Evolutionary conservation across 441 rosid species (phyloP).

Genomic region (Erodium trifolium): DNA sequence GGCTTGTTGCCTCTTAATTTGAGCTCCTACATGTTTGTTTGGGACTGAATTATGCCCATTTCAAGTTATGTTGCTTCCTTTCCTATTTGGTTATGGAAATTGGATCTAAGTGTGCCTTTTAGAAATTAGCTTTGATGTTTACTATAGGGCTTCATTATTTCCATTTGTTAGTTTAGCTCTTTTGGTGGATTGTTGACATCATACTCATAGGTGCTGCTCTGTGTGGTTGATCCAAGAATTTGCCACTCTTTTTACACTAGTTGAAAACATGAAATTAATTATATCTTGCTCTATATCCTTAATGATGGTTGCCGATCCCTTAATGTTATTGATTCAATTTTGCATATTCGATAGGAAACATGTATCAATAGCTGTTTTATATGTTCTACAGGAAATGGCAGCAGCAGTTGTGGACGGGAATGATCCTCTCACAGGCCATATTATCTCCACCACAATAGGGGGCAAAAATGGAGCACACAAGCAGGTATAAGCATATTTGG

Average conservation of each 20-base stretch:
- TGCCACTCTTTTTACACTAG: too few species aligned
- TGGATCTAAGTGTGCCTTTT: too few species aligned
- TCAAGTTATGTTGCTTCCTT: not conserved
- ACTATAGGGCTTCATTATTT: too few species aligned
- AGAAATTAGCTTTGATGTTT: too few species aligned
- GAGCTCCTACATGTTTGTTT: not conserved
- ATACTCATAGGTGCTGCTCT: not conserved
- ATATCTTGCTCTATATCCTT: not conserved
- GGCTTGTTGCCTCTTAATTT: not conserved
- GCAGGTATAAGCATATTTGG: slow-evolving; percentile 26
- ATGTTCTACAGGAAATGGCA: slow-evolving; percentile 39
- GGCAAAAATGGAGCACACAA: slow-evolving; percentile 72
- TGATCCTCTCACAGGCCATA: slow-evolving; percentile 55
- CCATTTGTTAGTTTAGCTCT: too few species aligned
- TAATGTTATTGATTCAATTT: not conserved
- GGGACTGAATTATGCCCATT: not conserved
- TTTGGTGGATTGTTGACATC: too few species aligned
- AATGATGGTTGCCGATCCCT: not conserved
- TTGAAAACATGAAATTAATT: not conserved
- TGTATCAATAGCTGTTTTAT: too few species aligned
- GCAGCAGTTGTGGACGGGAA: slow-evolving; percentile 45
- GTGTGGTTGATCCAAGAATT: not conserved
- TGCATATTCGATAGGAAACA: too few species aligned
- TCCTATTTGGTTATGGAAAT: too few species aligned
- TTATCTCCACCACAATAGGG: slow-evolving; percentile 60